phyloP scores from a whole-genome alignment of 257 asterid genomes.

The Solanum neorickii region DNA sequence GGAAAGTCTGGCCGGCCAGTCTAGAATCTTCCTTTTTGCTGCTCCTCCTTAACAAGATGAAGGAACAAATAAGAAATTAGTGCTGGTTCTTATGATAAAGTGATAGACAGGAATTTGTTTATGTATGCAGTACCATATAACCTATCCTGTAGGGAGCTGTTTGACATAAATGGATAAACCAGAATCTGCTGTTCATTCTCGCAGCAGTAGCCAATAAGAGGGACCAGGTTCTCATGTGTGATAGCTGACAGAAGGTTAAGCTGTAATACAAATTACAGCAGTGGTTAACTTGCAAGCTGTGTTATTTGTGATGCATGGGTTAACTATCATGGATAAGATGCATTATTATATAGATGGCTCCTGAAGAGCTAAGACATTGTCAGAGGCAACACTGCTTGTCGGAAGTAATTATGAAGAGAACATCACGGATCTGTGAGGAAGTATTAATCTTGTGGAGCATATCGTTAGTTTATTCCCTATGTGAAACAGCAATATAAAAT shows the following conservation, averaged over 20 bases:
- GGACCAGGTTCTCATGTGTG: constrained; percentile 71
- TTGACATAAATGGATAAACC: constrained; percentile 90
- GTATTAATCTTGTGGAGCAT: background rate
- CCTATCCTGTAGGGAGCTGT: constrained; percentile 86
- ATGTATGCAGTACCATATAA: constrained; percentile 42
- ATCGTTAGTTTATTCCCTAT: background rate
- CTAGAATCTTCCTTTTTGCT: constrained; percentile 68
- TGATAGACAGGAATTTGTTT: background rate
- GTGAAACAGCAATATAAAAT: background rate
- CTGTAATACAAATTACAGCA: constrained; percentile 25
- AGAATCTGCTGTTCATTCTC: constrained; percentile 89
- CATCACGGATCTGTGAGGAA: background rate
- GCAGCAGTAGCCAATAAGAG: constrained; percentile 76
- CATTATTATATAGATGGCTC: background rate
- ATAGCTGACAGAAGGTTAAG: constrained; percentile 68
- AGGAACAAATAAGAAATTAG: constrained; percentile 2
- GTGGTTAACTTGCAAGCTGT: background rate
- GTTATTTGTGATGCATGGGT: background rate
- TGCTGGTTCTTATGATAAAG: background rate
- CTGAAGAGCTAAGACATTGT: background rate
- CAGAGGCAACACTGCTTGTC: background rate
- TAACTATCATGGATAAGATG: background rate
- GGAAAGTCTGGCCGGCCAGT: constrained; percentile 87
- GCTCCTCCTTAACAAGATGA: constrained; percentile 52
- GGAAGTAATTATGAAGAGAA: background rate